Evolutionary conservation across 768 basidiomycete genomes (phyloP).

Genomic region (Astraeus odoratus): DNA sequence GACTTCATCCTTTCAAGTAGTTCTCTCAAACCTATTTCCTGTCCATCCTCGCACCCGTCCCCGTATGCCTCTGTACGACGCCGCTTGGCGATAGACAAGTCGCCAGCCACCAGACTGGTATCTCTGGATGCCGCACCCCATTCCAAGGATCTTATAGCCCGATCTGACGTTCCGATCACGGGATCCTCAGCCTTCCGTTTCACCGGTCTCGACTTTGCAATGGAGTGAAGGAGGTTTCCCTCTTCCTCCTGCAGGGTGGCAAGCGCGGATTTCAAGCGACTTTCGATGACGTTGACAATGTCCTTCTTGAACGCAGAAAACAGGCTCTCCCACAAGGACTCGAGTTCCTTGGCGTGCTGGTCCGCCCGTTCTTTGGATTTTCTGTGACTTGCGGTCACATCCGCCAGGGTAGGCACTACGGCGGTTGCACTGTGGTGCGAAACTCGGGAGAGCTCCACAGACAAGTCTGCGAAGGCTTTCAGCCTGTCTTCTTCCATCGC

Average conservation of each 20-base stretch:
- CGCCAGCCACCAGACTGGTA: slow-evolving; percentile 1
- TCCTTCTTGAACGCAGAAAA: slow-evolving; percentile 37
- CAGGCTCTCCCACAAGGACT: slow-evolving; percentile 40
- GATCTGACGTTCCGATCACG: too few relatives aligned
- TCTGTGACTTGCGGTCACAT: slow-evolving; percentile 36
- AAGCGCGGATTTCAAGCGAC: slow-evolving; percentile 27
- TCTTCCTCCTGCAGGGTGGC: slow-evolving; percentile 26
- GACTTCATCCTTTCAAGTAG: slow-evolving; percentile 40
- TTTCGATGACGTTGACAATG: slow-evolving; percentile 32
- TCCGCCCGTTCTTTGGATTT: slow-evolving; percentile 38
- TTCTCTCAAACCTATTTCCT: slow-evolving; percentile 23
- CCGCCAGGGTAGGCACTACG: slow-evolving; percentile 40
- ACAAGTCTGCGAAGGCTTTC: slow-evolving; percentile 43
- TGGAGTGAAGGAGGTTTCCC: slow-evolving; percentile 16
- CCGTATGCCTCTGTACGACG: slow-evolving; percentile 8
- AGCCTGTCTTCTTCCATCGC: slow-evolving; percentile 41
- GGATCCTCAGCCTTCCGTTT: slow-evolving; percentile 6
- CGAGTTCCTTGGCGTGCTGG: slow-evolving; percentile 33
- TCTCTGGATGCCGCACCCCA: too few relatives aligned
- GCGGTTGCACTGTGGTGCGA: slow-evolving; percentile 35
- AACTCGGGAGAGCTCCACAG: slow-evolving; percentile 39
- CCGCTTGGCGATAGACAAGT: slow-evolving; percentile 10
- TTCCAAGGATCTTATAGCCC: too few relatives aligned
- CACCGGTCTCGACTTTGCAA: slow-evolving; percentile 13
- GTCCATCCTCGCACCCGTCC: slow-evolving; percentile 10